phyloP scores from a whole-genome alignment of 2,329 filamentous ascomycete species.

The Escovopsis sp. region DNA sequence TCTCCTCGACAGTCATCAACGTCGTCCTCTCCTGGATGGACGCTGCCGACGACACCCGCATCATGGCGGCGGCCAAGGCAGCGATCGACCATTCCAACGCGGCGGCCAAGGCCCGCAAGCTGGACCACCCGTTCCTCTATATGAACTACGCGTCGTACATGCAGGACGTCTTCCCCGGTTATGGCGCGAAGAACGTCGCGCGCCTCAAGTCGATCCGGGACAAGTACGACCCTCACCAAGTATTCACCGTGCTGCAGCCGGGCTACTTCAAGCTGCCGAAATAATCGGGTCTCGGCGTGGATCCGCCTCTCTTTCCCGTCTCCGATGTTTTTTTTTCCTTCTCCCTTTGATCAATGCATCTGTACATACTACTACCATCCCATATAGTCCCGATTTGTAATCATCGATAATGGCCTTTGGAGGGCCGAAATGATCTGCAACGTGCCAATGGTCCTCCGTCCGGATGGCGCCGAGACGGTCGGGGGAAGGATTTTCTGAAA shows the following conservation, averaged over 20 bases:
- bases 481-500: no score
- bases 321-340: no score
- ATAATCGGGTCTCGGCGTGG: no score
- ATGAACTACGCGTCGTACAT: slow-evolving; percentile 29
- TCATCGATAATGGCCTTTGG: no score
- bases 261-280: slow-evolving; percentile 24
- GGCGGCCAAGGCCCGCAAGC: slow-evolving; percentile 15
- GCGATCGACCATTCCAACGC: slow-evolving; percentile 14
- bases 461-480: no score
- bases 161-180: slow-evolving; percentile 26
- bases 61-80: slow-evolving; percentile 14
- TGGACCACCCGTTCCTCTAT: slow-evolving; percentile 21
- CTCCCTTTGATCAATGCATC: no score
- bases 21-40: slow-evolving; percentile 14
- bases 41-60: slow-evolving; percentile 18
- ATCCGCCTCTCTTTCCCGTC: no score
- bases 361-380: no score
- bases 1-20: slow-evolving; percentile 9
- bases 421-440: no score
- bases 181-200: slow-evolving; percentile 23
- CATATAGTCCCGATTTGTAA: no score
- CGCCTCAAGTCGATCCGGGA: slow-evolving; percentile 15
- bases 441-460: no score
- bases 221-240: slow-evolving; percentile 23
- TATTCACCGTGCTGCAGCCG: slow-evolving; percentile 22